phyloP scores from a whole-genome alignment of 2,329 filamentous ascomycete species.

The Hymenotorrendiella dingleyae region DNA sequence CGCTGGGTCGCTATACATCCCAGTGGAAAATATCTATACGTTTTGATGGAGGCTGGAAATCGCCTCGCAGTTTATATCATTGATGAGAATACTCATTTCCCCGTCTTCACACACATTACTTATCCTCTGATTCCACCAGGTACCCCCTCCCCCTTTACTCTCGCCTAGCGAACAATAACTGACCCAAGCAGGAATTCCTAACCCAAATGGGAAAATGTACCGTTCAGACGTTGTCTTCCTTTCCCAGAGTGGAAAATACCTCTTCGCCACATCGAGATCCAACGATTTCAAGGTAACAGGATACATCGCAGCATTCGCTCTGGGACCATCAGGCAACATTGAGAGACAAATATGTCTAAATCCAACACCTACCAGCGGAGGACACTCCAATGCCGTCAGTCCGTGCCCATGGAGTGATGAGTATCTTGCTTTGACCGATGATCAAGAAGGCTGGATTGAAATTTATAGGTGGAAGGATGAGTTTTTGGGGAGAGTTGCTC shows the following conservation, averaged over 20 bases:
- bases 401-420: slow-evolving; percentile 81
- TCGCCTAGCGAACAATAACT: slow-evolving; percentile 7
- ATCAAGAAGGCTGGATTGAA: slow-evolving; percentile 81
- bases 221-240: slow-evolving; percentile 79
- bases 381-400: slow-evolving; percentile 82
- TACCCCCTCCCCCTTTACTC: slow-evolving; percentile 25
- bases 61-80: slow-evolving; percentile 75
- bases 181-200: slow-evolving; percentile 25
- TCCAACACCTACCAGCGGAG: slow-evolving; percentile 80
- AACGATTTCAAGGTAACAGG: slow-evolving; percentile 72
- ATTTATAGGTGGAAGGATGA: slow-evolving; percentile 84
- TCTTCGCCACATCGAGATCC: slow-evolving; percentile 79
- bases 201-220: slow-evolving; percentile 54
- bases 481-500: slow-evolving; percentile 70
- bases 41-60: slow-evolving; percentile 86
- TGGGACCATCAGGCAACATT: slow-evolving; percentile 63
- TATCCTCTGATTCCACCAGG: slow-evolving; percentile 78
- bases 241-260: slow-evolving; percentile 62
- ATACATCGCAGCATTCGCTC: slow-evolving; percentile 75
- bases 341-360: slow-evolving; percentile 75
- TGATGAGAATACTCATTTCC: slow-evolving; percentile 65
- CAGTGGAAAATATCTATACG: slow-evolving; percentile 73
- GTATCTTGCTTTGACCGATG: slow-evolving; percentile 85
- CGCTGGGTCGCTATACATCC: slow-evolving; percentile 85
- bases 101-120: slow-evolving; percentile 69